Percentiles rank a stretch among this genome's conserved stretches.
Conservation (phyloP, 495 filamentous ascomycete species). For the Glarea lozoyensis region DNA sequence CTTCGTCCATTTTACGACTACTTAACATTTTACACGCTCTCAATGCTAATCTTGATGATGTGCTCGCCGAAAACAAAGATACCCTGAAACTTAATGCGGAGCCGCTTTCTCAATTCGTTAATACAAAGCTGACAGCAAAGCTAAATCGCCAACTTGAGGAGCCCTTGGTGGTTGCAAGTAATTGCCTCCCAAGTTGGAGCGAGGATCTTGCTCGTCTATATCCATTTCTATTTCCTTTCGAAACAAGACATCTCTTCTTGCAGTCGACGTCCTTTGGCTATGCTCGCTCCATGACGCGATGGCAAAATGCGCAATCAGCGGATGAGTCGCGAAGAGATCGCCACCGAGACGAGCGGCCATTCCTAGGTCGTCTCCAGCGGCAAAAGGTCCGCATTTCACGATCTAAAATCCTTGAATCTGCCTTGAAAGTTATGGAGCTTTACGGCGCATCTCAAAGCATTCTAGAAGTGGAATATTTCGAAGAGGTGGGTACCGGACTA, state of each 20-base stretch:
- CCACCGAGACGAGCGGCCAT: conserved; percentile 79
- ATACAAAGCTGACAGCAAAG: conserved; percentile 98
- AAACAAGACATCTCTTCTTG: conserved; percentile 93
- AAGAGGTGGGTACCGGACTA: conserved; percentile 94
- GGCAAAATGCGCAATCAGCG: conserved; percentile 83
- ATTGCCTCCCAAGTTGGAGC: conserved; percentile 92
- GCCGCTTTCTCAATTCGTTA: conserved; percentile 91
- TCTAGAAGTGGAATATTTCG: conserved; percentile 97
- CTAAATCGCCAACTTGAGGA: conserved; percentile 95
- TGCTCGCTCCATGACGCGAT: conserved; percentile 91
- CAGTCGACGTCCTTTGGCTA: conserved; percentile 98
- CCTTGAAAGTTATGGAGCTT: conserved; percentile 98
- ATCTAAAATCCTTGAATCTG: conserved; percentile 87
- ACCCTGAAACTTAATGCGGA: conserved; percentile 62
- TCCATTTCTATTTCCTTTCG: conserved; percentile 98
- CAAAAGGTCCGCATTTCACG: conserved; percentile 97
- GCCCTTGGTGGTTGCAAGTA: conserved; percentile 96
- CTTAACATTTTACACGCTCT: conserved; percentile 88
- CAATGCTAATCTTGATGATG: conserved; percentile 91
- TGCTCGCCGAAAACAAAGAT: conserved; percentile 81
- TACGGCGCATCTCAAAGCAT: conserved; percentile 94
- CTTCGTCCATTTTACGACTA: conserved; percentile 79
- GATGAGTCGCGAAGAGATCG: conserved; percentile 74
- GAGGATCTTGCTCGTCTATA: conserved; percentile 94
- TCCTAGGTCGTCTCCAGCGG: conserved; percentile 86